A percentile compares a stretch with the other conserved stretches of the same genome.
Conservation (phyloP, 495 filamentous ascomycete species). For the Friedmanniomyces simplex region DNA sequence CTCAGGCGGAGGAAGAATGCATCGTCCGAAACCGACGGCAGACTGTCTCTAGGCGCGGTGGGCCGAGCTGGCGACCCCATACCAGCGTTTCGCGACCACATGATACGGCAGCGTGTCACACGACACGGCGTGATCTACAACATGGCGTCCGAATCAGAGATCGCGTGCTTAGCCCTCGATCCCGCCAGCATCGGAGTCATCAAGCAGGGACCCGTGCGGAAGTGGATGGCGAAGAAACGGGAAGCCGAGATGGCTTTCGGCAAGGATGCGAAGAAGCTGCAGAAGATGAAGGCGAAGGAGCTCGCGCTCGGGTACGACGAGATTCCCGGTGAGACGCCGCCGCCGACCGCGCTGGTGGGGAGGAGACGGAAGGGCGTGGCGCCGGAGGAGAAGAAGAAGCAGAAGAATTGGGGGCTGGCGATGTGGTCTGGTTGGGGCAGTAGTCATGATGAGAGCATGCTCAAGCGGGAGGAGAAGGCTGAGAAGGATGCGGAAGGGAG, state of each 20-base stretch:
- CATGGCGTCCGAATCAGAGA: constrained; percentile 49
- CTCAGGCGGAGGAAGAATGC: constrained; percentile 20
- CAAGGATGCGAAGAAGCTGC: constrained; percentile 54
- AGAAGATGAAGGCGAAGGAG: constrained; percentile 59
- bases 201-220: constrained; percentile 66
- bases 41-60: constrained; percentile 36
- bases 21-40: not conserved
- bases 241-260: constrained; percentile 63
- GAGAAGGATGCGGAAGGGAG: constrained; percentile 2
- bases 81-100: constrained; percentile 66
- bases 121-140: constrained; percentile 60
- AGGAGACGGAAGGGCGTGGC: constrained; percentile 39
- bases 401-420: constrained; percentile 58
- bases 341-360: constrained; percentile 72
- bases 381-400: constrained; percentile 39
- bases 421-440: constrained; percentile 80
- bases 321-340: constrained; percentile 65
- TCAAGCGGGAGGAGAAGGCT: constrained; percentile 31
- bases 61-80: constrained; percentile 76
- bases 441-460: constrained; percentile 69
- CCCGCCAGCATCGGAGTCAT: constrained; percentile 60
- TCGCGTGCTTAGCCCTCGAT: constrained; percentile 52
- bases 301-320: constrained; percentile 56
- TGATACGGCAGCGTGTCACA: constrained; percentile 82
- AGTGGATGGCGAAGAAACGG: constrained; percentile 65